Base-by-base conservation (phyloP, 1,284 basidiomycete genomes). In the Puccinia novopanici region DNA sequence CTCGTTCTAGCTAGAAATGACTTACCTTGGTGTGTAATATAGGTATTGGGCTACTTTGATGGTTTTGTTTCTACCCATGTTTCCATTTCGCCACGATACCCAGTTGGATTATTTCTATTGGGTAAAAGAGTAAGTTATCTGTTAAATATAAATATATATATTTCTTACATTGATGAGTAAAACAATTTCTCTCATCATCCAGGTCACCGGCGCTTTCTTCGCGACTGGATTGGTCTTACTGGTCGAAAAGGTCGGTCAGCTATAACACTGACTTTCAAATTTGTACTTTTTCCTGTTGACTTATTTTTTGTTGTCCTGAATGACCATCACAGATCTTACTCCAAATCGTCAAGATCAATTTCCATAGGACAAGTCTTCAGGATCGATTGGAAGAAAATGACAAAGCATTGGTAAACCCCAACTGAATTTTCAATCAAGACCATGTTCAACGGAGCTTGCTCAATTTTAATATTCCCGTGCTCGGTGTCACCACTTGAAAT, bases 191-290 rank as follows among this genome's bases (percentile, higher is more conserved):
- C 22, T 72, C 37, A 17, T 70, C 22, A 40, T 71, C 5, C 68
- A 79, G 76, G 55, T 63, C 17, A 72, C 52, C 57, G 65, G 50
- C 45, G 90, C 90, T 19, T 85, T 92, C 40, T 92, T 92, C 83
- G 87, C 91, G 15, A 87, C 89, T 4, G 87, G 89, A 1, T 85
- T 91, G 30, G 88, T 92, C 65, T 84, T 92, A 10, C 88, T 92
- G 5, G 88, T 87, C 12, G 91, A 92, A 84, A 92, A 92, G 83
- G 85, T 71, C 5, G 13, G 63, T 8, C 9, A 67, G 48, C 24
- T 34, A 8, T 17, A 24, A 3, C 54, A 42, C 24, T 52, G 9
- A 12, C 54, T 27, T 55, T 57, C 40, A 34, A 73, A 37, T 40
- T 72, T 34, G 34, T 34, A 34, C 13, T 12, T 57, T 24, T n/a